phyloP scores from a whole-genome alignment of 2,329 filamentous ascomycete species.

The Fusarium luffae region DNA sequence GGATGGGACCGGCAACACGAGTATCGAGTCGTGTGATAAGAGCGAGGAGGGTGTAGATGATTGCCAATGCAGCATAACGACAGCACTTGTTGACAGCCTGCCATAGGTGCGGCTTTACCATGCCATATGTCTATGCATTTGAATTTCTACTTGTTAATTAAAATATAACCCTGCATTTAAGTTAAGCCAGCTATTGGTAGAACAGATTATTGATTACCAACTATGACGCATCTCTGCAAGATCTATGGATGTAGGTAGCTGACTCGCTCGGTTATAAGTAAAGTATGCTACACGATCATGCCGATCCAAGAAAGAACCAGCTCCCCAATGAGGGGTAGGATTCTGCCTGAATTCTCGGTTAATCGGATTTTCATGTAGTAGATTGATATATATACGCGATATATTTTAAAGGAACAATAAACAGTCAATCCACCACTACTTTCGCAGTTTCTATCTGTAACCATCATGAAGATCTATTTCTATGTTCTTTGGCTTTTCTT shows the following conservation, averaged over 20 bases:
- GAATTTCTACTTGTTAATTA: not conserved
- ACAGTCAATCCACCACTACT: not conserved
- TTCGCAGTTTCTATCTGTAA: not conserved
- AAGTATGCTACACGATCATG: not conserved
- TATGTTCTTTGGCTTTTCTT: not conserved
- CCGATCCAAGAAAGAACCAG: not conserved
- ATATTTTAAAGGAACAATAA: rapidly evolving
- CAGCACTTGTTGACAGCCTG: not conserved
- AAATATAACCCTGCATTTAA: not conserved
- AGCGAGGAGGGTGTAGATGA: not conserved
- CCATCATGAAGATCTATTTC: not conserved
- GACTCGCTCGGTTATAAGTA: not conserved
- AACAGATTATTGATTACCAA: not conserved
- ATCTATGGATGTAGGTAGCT: not conserved
- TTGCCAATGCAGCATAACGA: not conserved
- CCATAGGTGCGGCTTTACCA: not conserved
- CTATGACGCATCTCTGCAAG: not conserved
- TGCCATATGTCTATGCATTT: not conserved
- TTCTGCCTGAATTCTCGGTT: not conserved
- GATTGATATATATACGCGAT: not conserved
- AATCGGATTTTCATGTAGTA: not conserved
- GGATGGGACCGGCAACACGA: not conserved
- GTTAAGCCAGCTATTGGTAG: not conserved
- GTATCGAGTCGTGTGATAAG: not conserved
- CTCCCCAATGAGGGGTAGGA: not conserved